Evolutionary conservation across 2,329 filamentous ascomycete genomes (phyloP), one percentile per base, ranked within the genome.

Genomic region (Epichloe brachyelytri): DNA sequence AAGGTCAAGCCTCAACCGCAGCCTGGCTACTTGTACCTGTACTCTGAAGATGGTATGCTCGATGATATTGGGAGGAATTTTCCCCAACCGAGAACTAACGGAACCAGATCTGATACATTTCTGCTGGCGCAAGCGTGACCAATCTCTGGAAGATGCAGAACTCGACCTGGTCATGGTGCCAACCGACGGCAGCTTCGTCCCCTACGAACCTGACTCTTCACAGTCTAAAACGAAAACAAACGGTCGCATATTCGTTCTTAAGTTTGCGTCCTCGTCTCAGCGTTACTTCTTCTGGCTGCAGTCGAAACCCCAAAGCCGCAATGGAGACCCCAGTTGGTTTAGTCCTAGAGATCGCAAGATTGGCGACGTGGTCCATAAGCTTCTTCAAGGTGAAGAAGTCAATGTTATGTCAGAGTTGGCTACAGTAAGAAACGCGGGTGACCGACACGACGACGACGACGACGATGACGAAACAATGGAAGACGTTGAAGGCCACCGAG

Each of bases 211-310:
- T 52, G 76, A 73, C 50, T 70, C 74, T 53, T 72, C 75, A 15
- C 74, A 80, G 57, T 72, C 76, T 1, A 72, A 75, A 15, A 71
- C 78, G 52, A 80, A 86, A 63, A 84, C 85, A 44, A 89, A 94
- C 64, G 94, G 90, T 58, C 88, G 93, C 61, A 83, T 98, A 66
- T 96, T 90, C 66, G 83, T 86, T 52, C 82, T 98, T 63, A 96
- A 95, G 69, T 98, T 98, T 72, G 80, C 79, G 33, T 96, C 90
- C 12, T 95, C 88, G 56, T 93, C 89, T 53, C 84, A 94, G 68
- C 83, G 90, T 62, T 78, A 97, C 69, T 77, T 96, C 53, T 98
- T 97, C 74, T 98, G 91, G 90, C 75, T 98, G 63, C 93, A 98
- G 71, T 93, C 88, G 33, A 90, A 90, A 69, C 79, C 85, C 34